phyloP scores from a whole-genome alignment of 345 rosid species.

The Eucalyptus viminalis region DNA sequence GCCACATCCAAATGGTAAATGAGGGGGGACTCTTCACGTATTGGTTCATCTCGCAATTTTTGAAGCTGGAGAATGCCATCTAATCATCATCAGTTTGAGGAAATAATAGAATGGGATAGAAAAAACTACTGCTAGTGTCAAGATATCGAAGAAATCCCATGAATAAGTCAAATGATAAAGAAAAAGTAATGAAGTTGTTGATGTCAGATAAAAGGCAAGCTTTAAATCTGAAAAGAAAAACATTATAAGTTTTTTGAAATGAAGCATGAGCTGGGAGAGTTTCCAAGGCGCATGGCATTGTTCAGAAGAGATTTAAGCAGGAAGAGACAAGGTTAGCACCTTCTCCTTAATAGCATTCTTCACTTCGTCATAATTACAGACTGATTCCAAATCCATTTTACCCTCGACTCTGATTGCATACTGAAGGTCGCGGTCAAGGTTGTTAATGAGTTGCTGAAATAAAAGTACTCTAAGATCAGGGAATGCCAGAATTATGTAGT shows the following conservation, averaged over 20 bases:
- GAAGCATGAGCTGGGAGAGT: not conserved
- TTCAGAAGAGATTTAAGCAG: not conserved
- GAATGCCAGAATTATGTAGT: conserved; percentile 7
- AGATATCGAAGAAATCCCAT: not conserved
- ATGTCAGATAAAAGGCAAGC: not conserved
- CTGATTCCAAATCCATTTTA: conserved; percentile 71
- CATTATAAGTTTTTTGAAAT: not conserved
- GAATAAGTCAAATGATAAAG: not conserved
- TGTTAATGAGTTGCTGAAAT: conserved; percentile 71
- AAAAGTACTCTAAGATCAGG: not conserved
- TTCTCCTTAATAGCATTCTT: conserved; percentile 61
- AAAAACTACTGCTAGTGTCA: not conserved
- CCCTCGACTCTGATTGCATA: conserved; percentile 94
- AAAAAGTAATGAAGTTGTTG: not conserved
- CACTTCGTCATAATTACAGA: conserved; percentile 85
- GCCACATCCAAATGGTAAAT: conserved; percentile 98
- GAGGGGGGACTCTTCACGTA: conserved; percentile 90
- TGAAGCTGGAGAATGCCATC: conserved; percentile 45
- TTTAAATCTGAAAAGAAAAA: not conserved
- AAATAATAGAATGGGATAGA: not conserved
- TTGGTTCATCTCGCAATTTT: conserved; percentile 62
- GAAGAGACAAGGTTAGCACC: conserved; percentile 27
- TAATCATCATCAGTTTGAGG: not conserved
- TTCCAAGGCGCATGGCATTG: not conserved
- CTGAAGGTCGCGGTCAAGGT: conserved; percentile 92